Conservation (phyloP, 148 eudicot genomes). For the Linanthus parryae region DNA sequence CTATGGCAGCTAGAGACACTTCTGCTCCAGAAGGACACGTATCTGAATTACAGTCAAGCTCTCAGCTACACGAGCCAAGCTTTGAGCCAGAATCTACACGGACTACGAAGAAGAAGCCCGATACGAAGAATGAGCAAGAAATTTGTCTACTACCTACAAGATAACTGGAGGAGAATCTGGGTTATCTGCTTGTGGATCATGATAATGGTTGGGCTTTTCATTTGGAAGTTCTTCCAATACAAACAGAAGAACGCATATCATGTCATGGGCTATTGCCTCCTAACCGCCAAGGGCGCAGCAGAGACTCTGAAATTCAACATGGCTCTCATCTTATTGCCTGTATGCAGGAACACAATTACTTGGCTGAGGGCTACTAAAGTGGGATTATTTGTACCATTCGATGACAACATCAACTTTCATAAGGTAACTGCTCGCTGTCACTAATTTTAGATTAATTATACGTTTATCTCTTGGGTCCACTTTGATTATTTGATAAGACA, state of each 20-base stretch:
- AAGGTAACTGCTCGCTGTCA: slow-evolving; percentile 43
- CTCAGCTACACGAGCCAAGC: slow-evolving; percentile 93
- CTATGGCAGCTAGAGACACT: slow-evolving; percentile 98
- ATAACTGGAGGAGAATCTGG: slow-evolving; percentile 89
- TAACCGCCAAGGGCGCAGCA: slow-evolving; percentile 94
- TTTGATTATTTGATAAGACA: background rate
- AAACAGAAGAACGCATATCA: slow-evolving; percentile 59
- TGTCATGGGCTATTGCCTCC: slow-evolving; percentile 94
- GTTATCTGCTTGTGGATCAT: slow-evolving; percentile 69
- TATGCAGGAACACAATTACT: slow-evolving; percentile 89
- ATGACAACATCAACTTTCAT: slow-evolving; percentile 96
- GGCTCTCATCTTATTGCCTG: slow-evolving; percentile 90
- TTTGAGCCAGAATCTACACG: slow-evolving; percentile 86
- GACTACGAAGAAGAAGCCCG: slow-evolving; percentile 51
- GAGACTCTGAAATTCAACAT: slow-evolving; percentile 91
- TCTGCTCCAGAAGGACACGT: slow-evolving; percentile 83
- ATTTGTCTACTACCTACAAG: slow-evolving; percentile 51
- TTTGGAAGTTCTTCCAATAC: slow-evolving; percentile 86
- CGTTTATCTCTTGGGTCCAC: slow-evolving; percentile 10
- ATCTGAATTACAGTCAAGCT: slow-evolving; percentile 91
- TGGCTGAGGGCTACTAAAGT: slow-evolving; percentile 89
- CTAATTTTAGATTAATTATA: slow-evolving; percentile 12
- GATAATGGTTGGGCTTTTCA: slow-evolving; percentile 67
- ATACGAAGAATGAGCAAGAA: slow-evolving; percentile 52
- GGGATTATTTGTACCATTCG: slow-evolving; percentile 67